phyloP scores from a whole-genome alignment of 441 rosid species.

The Erodium trifolium region DNA sequence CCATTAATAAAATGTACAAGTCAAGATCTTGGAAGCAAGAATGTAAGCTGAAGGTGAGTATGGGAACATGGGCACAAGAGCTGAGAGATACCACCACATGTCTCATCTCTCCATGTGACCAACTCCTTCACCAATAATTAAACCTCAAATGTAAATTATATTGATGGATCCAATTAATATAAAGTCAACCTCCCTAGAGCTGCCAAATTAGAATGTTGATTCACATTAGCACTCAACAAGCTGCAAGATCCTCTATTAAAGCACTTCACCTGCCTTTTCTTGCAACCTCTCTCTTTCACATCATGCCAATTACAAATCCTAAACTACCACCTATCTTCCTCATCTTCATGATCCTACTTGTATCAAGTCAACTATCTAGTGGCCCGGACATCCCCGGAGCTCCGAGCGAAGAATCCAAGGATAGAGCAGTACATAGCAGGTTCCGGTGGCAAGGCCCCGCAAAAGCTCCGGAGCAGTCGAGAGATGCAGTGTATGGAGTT shows the following conservation, averaged over 20 bases:
- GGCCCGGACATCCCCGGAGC: too few relatives aligned
- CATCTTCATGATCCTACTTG: neutral
- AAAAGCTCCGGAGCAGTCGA: too few relatives aligned
- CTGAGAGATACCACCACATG: neutral
- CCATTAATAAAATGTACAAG: neutral
- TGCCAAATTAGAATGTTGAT: neutral
- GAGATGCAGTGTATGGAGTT: too few relatives aligned
- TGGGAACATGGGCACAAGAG: neutral
- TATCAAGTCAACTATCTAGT: too few relatives aligned
- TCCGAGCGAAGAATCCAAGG: too few relatives aligned
- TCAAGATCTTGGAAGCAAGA: slow-evolving; percentile 1
- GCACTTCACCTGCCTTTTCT: neutral
- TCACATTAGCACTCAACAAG: slow-evolving; percentile 15
- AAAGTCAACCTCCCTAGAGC: slow-evolving; percentile 23
- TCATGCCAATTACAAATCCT: neutral
- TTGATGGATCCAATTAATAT: neutral
- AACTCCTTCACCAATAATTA: slow-evolving; percentile 14
- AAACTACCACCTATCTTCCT: neutral
- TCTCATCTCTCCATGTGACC: neutral
- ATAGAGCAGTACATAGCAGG: too few relatives aligned
- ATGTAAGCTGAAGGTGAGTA: neutral
- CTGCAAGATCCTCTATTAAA: neutral
- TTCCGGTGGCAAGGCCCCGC: too few relatives aligned
- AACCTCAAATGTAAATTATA: neutral
- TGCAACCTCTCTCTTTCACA: neutral